Evolutionary conservation across 1,284 basidiomycete species (phyloP).

Genomic region (Heimioporus retisporus): DNA sequence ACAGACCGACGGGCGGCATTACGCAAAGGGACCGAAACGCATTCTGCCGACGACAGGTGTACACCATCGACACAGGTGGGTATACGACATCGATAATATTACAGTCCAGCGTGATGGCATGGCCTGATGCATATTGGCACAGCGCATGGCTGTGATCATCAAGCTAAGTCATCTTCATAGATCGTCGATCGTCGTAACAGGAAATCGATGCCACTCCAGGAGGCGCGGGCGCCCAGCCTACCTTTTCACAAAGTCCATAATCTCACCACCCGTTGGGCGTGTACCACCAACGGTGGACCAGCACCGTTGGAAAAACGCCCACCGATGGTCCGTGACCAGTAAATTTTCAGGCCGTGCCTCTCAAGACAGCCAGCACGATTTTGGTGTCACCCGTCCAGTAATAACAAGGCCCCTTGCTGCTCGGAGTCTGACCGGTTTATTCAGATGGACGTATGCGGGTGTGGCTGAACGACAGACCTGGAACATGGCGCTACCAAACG

Average conservation of each 20-base stretch:
- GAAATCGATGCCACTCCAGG: too few species aligned
- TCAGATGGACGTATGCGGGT: not conserved
- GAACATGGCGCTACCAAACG: constrained; percentile 33
- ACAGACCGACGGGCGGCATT: too few species aligned
- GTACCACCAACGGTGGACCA: constrained; percentile 10
- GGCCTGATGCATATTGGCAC: too few species aligned
- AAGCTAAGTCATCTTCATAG: too few species aligned
- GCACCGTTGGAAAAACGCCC: constrained; percentile 16
- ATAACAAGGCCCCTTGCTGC: constrained; percentile 21
- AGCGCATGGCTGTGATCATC: too few species aligned
- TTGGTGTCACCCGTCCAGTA: constrained; percentile 22
- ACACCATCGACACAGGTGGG: too few species aligned
- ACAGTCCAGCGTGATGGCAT: too few species aligned
- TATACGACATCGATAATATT: too few species aligned
- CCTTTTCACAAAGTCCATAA: constrained; percentile 5
- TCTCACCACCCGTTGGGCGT: constrained; percentile 17
- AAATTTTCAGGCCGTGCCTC: constrained; percentile 9
- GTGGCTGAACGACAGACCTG: constrained; percentile 17
- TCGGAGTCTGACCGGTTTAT: constrained; percentile 16
- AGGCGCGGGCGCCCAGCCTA: not conserved
- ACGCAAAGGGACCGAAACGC: too few species aligned
- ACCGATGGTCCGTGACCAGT: constrained; percentile 18
- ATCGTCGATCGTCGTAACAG: too few species aligned
- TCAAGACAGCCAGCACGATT: constrained; percentile 25
- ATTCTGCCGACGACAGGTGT: too few species aligned